These are phyloP conservation scores for Cyclanthera cordifolia DNA, from an alignment of 306 rosid species.

Conservation along the genomic window DNA sequence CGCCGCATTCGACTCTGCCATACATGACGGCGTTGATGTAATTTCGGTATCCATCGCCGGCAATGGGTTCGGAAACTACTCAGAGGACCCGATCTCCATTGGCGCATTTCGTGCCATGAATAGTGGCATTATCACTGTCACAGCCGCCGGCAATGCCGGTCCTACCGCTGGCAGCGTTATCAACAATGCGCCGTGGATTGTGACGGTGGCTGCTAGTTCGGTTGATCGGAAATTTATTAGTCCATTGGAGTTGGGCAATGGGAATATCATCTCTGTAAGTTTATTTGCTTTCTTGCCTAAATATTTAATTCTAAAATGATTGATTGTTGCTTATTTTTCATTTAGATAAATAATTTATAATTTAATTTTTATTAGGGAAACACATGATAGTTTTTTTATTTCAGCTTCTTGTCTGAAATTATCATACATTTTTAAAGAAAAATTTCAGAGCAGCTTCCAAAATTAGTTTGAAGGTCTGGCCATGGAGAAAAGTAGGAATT, in stretches of 20 bases:
- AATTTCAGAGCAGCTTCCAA: no score
- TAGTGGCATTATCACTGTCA: slow-evolving; percentile 62
- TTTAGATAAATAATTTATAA: no score
- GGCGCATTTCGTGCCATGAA: slow-evolving; percentile 79
- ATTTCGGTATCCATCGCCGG: slow-evolving; percentile 81
- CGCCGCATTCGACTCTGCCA: slow-evolving; percentile 84
- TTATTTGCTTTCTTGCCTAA: not conserved
- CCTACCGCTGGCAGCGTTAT: slow-evolving; percentile 37
- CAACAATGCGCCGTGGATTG: slow-evolving; percentile 75
- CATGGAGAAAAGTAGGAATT: no score
- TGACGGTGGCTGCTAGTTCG: slow-evolving; percentile 83
- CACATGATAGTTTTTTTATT: no score
- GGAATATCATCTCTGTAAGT: slow-evolving; percentile 53
- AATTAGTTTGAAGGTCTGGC: no score
- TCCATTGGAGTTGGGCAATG: slow-evolving; percentile 52
- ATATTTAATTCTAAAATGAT: no score
- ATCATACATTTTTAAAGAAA: no score
- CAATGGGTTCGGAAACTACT: slow-evolving; percentile 21
- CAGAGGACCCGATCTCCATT: slow-evolving; percentile 38
- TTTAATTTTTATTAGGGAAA: no score
- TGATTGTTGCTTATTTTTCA: no score
- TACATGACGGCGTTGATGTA: slow-evolving; percentile 75
- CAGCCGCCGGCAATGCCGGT: slow-evolving; percentile 76
- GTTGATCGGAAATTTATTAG: slow-evolving; percentile 60
- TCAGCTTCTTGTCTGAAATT: no score